phyloP scores from a whole-genome alignment of 2,329 filamentous ascomycete genomes.

The Colletotrichum cuscutae region DNA sequence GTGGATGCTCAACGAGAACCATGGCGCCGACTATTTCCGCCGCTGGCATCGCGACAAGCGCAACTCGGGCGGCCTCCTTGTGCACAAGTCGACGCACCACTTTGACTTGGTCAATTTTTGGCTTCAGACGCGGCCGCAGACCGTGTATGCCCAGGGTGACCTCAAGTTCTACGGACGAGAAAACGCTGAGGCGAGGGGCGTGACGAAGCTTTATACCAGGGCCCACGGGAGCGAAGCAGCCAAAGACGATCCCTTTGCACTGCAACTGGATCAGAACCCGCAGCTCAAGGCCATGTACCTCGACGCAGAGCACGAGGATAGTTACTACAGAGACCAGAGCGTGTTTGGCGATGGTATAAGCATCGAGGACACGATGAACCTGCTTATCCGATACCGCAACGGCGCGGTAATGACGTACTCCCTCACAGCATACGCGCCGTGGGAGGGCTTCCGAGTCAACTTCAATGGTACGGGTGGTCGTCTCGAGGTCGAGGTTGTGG shows the following conservation, averaged over 20 bases:
- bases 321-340: conserved; percentile 70
- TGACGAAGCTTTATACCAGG: conserved; percentile 60
- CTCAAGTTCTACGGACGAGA: conserved; percentile 61
- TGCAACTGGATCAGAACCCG: conserved; percentile 62
- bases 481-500: conserved; percentile 70
- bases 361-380: conserved; percentile 72
- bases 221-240: conserved; percentile 62
- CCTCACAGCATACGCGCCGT: conserved; percentile 69
- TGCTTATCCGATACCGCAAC: conserved; percentile 66
- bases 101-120: conserved; percentile 64
- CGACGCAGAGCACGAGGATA: conserved; percentile 71
- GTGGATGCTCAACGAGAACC: conserved; percentile 60
- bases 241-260: conserved; percentile 65
- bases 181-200: conserved; percentile 58
- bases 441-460: conserved; percentile 68
- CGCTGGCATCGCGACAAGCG: conserved; percentile 61
- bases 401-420: conserved; percentile 69
- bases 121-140: conserved; percentile 53
- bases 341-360: conserved; percentile 72
- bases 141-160: conserved; percentile 57
- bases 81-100: conserved; percentile 63
- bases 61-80: conserved; percentile 58
- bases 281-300: conserved; percentile 69
- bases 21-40: conserved; percentile 61
- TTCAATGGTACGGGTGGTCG: conserved; percentile 69